phyloP scores from a whole-genome alignment of 1,139 yeast species.

The Candida sp. region DNA sequence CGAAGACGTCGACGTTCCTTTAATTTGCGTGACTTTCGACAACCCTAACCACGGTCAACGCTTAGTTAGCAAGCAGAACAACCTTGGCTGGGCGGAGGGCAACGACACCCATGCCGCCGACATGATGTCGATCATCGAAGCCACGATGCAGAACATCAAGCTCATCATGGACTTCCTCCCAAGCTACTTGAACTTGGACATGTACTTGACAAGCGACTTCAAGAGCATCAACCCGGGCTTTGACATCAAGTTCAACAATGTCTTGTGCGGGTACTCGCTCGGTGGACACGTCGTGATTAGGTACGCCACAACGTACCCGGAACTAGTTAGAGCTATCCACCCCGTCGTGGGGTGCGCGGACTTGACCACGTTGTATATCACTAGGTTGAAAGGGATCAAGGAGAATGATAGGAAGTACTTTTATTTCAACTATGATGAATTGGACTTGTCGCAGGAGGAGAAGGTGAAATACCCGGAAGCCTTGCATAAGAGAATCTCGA shows the following conservation, averaged over 20 bases:
- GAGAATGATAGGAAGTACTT: constrained; percentile 32
- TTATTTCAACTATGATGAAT: constrained; percentile 39
- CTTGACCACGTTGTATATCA: constrained; percentile 44
- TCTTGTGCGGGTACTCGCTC: constrained; percentile 58
- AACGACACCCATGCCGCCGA: constrained; percentile 57
- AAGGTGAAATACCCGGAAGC: constrained; percentile 35
- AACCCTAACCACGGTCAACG: constrained; percentile 66
- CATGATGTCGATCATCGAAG: constrained; percentile 56
- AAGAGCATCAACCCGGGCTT: constrained; percentile 19
- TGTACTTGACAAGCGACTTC: constrained; percentile 26
- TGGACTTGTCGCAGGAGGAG: constrained; percentile 31
- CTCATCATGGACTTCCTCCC: constrained; percentile 55
- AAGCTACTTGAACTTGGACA: constrained; percentile 39
- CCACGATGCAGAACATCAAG: constrained; percentile 52
- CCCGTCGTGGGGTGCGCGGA: constrained; percentile 56
- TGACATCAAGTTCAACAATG: constrained; percentile 30
- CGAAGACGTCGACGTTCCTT: constrained; percentile 23
- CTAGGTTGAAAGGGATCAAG: constrained; percentile 29
- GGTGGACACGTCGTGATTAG: constrained; percentile 66
- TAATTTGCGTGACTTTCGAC: constrained; percentile 61
- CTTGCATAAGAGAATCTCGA: constrained; percentile 35
- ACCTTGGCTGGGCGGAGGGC: constrained; percentile 41
- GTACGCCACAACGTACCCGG: constrained; percentile 44
- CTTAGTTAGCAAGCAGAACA: constrained; percentile 33
- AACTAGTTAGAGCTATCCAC: constrained; percentile 38